phyloP scores from a whole-genome alignment of 176 grass and related monocot genomes.

The Bothriochloa decipiens region DNA sequence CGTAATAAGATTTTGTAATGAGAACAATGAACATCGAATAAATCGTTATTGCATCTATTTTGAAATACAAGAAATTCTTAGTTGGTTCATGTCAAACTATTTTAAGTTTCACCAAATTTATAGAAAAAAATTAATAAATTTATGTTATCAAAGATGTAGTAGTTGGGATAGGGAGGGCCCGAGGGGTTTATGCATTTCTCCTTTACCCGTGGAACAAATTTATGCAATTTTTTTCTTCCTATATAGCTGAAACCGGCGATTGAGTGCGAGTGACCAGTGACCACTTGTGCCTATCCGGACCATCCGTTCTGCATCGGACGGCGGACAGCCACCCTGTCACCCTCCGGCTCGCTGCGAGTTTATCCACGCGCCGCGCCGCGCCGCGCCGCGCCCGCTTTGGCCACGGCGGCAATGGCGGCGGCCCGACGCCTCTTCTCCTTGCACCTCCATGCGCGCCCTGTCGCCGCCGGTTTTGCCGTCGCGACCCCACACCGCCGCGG shows the following conservation, averaged over 20 bases:
- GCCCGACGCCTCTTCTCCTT: slow-evolving; percentile 43
- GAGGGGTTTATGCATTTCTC: neutral
- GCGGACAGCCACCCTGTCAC: neutral
- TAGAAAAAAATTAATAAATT: neutral
- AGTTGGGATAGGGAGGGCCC: neutral
- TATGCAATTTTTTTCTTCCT: neutral
- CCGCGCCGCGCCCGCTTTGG: neutral
- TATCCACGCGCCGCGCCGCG: slow-evolving; percentile 13
- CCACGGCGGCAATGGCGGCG: slow-evolving; percentile 20
- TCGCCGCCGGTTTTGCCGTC: neutral
- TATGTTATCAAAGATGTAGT: neutral
- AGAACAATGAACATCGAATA: neutral
- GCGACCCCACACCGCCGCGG: neutral
- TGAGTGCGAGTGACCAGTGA: neutral
- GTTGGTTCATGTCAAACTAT: neutral
- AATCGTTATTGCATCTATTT: neutral
- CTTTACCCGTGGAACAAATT: neutral
- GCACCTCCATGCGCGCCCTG: slow-evolving; percentile 28
- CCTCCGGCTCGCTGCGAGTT: neutral
- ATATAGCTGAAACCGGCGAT: neutral
- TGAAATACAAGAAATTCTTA: neutral
- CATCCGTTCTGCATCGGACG: slow-evolving; percentile 35
- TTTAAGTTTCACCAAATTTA: no score
- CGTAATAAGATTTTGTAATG: neutral
- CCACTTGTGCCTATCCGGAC: neutral